Evolutionary conservation across 352 stramenopile genomes (phyloP), one percentile per base, ranked within the genome.

Genomic region (Phytophthora melonis): DNA sequence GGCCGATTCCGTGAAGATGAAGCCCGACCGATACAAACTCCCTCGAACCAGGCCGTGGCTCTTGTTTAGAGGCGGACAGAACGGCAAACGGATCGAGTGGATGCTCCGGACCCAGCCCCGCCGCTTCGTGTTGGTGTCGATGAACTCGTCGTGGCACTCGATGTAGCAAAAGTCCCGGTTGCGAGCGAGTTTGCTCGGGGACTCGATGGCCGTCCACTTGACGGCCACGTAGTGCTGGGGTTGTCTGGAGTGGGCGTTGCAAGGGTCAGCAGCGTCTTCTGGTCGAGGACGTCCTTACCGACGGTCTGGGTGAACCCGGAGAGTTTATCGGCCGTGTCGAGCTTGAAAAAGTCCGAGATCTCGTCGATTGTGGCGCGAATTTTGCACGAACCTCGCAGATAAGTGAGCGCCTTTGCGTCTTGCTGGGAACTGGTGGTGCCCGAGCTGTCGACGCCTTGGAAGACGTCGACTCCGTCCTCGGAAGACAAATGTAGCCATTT

Each of bases 131-230:
- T 82, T 88, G 0, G 83, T 90, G 55, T 96, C 86, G 32, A 94
- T 88, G 68, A 95, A 96, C 68, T 95, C 86, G 66, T 94, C 85
- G 55, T 96, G 89, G 65, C 88, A 93, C 66, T 94, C 87, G 45
- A 96, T 77, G 81, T 93, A 94, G 66, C 84, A 93, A 53, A 96
- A 94, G 58, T 96, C 89, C 30, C 89, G 87, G 61, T 93, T 88
- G 18, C 88, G 82, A 36, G 87, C 86, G 19, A 96, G 77, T 72
- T 92, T 93, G 63, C 64, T 87, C 1, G 88, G 85, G 7, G 88
- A 95, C 63, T 94, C 87, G 41, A 95, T 75, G 3, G 88, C 88
- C 1, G 84, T 91, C 89, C 89, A 96, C 71, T 94, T 93, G 63
- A 93, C 86, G 1, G 78, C 87, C n/a, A 96, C 87, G 55, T 88